Evolutionary conservation across 1,139 yeast genomes (phyloP).

Genomic region (Tardiomyces blankii): DNA sequence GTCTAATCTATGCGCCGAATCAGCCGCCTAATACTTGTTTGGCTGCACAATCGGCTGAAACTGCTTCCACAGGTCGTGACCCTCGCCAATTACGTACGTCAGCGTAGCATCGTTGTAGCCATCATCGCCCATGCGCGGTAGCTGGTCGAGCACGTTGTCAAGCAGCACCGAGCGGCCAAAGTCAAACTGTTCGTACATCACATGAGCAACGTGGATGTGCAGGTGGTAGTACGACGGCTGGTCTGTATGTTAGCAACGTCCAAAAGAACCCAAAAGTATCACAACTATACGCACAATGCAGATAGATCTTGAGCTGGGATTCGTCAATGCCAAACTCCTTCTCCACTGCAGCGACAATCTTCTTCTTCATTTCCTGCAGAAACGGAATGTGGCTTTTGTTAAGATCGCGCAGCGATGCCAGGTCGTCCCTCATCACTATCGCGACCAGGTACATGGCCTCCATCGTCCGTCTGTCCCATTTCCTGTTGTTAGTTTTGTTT

Average conservation of each 20-base stretch:
- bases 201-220: constrained; percentile 83
- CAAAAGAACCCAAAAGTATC: background rate
- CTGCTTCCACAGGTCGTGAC: constrained; percentile 60
- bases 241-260: constrained; percentile 20
- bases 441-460: constrained; percentile 69
- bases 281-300: constrained; percentile 47
- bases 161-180: constrained; percentile 76
- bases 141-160: constrained; percentile 71
- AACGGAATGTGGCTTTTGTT: constrained; percentile 46
- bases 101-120: constrained; percentile 40
- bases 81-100: constrained; percentile 59
- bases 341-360: constrained; percentile 38
- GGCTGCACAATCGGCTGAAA: background rate
- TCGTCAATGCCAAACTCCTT: constrained; percentile 33
- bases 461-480: constrained; percentile 76
- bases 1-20: too few relatives aligned
- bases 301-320: constrained; percentile 57
- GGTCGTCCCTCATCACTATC: constrained; percentile 59
- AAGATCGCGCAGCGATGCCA: constrained; percentile 71
- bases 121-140: constrained; percentile 37
- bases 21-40: too few relatives aligned
- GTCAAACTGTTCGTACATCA: constrained; percentile 62
- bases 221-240: constrained; percentile 96
- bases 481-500: constrained; percentile 18
- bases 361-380: constrained; percentile 35